Percentiles rank a stretch among this genome's conserved stretches.
These are phyloP conservation scores for Ananas comosus DNA, from an alignment of 176 grass and related monocot species.

Conservation along the genomic window DNA sequence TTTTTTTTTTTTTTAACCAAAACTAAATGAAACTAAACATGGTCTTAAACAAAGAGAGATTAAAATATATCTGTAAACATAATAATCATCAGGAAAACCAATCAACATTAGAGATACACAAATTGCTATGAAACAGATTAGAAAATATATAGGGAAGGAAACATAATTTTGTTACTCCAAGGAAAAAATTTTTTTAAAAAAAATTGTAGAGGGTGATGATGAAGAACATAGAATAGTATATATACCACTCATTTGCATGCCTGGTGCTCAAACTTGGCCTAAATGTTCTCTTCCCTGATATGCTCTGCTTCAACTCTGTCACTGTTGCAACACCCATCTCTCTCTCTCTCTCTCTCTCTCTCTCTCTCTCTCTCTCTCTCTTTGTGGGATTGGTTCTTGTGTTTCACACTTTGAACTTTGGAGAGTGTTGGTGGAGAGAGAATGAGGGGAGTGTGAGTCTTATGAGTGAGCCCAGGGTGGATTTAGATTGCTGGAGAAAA, in stretches of 20 bases:
- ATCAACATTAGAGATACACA: background rate
- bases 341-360: constrained; percentile 22
- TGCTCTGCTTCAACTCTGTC: constrained; percentile 83
- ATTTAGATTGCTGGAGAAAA: constrained; percentile 9
- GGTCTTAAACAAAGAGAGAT: background rate
- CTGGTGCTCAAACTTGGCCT: constrained; percentile 55
- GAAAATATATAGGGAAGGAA: background rate
- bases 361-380: background rate
- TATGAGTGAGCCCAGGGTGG: constrained; percentile 34
- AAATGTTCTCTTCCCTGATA: constrained; percentile 84
- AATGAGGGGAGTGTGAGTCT: constrained; percentile 8
- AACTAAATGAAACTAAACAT: background rate
- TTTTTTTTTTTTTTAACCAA: background rate
- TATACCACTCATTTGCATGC: constrained; percentile 75
- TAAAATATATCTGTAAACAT: background rate
- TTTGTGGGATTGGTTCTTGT: background rate
- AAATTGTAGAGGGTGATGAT: background rate
- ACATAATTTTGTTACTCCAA: background rate
- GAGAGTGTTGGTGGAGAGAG: constrained; percentile 10
- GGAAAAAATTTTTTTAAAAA: background rate
- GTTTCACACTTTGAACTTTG: constrained; percentile 1
- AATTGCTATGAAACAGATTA: background rate
- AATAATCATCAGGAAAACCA: background rate
- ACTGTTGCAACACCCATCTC: constrained; percentile 86
- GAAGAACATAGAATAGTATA: constrained; percentile 22